Conservation (phyloP, 257 asterid genomes). For the Solanum medicagineum region DNA sequence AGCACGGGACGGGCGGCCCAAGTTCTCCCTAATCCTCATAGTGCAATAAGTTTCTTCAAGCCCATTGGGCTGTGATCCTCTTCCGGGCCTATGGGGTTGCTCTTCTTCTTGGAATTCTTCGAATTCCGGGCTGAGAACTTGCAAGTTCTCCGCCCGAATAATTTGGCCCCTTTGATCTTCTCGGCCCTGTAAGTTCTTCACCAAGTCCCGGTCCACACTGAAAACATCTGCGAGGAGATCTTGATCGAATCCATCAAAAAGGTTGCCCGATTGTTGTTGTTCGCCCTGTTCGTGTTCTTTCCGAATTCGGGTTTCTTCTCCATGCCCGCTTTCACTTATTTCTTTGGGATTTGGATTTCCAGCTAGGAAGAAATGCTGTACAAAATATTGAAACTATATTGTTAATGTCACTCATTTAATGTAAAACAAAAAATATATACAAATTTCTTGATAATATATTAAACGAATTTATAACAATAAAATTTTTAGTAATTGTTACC, state of each 20-base stretch:
- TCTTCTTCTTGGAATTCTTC: conserved; percentile 6
- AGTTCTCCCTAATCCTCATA: conserved; percentile 21
- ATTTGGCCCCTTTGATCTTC: conserved; percentile 42
- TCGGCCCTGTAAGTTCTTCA: conserved; percentile 13
- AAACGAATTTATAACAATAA: background rate
- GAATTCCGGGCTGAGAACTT: conserved; percentile 17
- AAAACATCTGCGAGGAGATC: conserved; percentile 28
- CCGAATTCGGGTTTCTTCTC: background rate
- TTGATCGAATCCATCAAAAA: conserved; percentile 27
- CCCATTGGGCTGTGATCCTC: conserved; percentile 17
- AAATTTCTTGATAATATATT: background rate
- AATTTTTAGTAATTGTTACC: conserved; percentile 4
- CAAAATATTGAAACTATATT: background rate
- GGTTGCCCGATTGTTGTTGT: conserved; percentile 1
- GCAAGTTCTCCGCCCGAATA: conserved; percentile 25
- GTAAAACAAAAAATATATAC: background rate
- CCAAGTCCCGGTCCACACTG: conserved; percentile 4
- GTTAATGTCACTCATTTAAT: background rate
- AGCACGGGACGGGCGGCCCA: conserved; percentile 24
- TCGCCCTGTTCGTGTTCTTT: conserved; percentile 4
- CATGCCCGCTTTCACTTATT: background rate
- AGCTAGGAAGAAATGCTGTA: conserved; percentile 44
- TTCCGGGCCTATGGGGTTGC: background rate
- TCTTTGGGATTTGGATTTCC: conserved; percentile 30
- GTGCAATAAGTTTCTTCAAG: conserved; percentile 49